phyloP scores from a whole-genome alignment of 1,139 yeast genomes.

The Casaregolazyma lundiana region DNA sequence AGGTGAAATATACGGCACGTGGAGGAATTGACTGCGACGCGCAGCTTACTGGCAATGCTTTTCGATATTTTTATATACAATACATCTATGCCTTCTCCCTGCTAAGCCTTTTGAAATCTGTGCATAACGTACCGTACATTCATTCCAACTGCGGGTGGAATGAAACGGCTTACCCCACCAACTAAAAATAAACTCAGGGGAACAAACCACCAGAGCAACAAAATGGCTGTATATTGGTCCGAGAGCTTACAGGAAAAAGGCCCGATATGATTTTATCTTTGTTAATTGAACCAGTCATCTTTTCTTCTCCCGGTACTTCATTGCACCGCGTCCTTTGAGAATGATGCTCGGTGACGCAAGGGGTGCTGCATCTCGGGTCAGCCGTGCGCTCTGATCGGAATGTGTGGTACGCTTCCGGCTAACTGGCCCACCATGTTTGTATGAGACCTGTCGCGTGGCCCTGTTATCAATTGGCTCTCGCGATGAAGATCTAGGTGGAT shows the following conservation, averaged over 20 bases:
- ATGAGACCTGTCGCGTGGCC: not conserved
- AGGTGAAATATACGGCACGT: no score
- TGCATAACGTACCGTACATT: not conserved
- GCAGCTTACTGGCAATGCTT: not conserved
- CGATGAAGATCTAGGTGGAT: not conserved
- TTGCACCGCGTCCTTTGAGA: constrained; percentile 30
- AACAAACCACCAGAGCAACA: not conserved
- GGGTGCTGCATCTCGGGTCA: not conserved
- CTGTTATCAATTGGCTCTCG: not conserved
- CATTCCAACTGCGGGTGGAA: not conserved
- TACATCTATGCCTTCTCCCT: not conserved
- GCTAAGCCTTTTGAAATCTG: no score
- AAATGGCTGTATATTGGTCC: no score
- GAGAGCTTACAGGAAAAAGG: no score
- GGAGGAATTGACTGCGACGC: not conserved
- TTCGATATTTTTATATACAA: not conserved
- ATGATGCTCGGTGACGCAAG: constrained; percentile 12
- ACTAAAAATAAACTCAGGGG: constrained; percentile 1
- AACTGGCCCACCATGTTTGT: not conserved
- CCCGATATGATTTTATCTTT: not conserved
- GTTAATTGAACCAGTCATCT: not conserved
- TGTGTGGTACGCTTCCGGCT: not conserved
- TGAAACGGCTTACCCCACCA: not conserved
- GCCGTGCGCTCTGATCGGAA: not conserved
- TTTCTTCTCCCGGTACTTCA: constrained; percentile 25